These are phyloP conservation scores for Citrus glauca DNA, from an alignment of 345 rosid species.

Conservation along the genomic window DNA sequence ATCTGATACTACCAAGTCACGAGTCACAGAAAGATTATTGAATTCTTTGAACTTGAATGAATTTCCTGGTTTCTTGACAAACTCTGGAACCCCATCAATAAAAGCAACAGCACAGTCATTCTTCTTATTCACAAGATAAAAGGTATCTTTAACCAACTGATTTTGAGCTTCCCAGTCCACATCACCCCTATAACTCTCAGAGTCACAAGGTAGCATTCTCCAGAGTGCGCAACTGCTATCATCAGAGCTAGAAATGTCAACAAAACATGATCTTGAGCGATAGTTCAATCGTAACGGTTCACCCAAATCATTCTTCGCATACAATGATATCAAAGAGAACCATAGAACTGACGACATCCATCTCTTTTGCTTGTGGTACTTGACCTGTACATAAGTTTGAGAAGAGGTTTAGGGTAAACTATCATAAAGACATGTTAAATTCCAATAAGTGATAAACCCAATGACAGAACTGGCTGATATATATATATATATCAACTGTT, in stretches of 20 bases:
- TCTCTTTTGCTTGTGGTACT: constrained; percentile 51
- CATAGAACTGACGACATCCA: constrained; percentile 72
- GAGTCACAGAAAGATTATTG: constrained; percentile 30
- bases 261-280: constrained; percentile 62
- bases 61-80: constrained; percentile 89
- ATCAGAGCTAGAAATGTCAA: constrained; percentile 56
- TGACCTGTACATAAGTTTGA: constrained; percentile 52
- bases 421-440: constrained; percentile 4
- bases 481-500: not conserved
- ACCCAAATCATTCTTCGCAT: constrained; percentile 65
- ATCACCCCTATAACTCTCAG: constrained; percentile 51
- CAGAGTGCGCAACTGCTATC: constrained; percentile 64
- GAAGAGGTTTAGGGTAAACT: constrained; percentile 3
- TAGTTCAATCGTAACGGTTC: constrained; percentile 63
- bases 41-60: constrained; percentile 85
- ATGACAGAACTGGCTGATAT: not conserved
- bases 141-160: constrained; percentile 51
- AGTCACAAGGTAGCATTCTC: constrained; percentile 47
- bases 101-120: constrained; percentile 76
- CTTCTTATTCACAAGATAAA: constrained; percentile 83
- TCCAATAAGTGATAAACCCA: constrained; percentile 1
- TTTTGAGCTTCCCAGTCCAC: constrained; percentile 61
- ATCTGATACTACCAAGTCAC: constrained; percentile 24
- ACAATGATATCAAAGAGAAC: constrained; percentile 84
- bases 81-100: constrained; percentile 70